Evolutionary conservation across 169 alveolate genomes (phyloP).

Genomic region (Pseudocohnilembus persalinus): DNA sequence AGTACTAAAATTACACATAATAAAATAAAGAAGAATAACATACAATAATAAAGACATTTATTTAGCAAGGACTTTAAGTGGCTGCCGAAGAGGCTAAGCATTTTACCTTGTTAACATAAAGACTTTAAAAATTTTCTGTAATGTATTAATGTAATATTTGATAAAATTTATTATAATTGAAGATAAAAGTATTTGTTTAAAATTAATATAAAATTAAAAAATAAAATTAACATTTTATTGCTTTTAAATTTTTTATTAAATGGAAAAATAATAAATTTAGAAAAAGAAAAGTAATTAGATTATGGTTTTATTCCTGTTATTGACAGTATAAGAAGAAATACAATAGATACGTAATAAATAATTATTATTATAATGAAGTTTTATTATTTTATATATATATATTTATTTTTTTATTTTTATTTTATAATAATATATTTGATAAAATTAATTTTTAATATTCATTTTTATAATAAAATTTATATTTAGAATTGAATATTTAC

Average conservation of each 20-base stretch:
- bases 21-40: not conserved
- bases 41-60: not conserved
- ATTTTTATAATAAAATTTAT: too few species aligned
- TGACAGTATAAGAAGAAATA: conserved; percentile 18
- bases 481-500: conserved; percentile 17
- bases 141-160: too few species aligned
- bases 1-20: not conserved
- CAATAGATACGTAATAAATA: conserved; percentile 15
- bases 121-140: not conserved
- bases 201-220: too few species aligned
- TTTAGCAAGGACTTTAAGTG: conserved; percentile 14
- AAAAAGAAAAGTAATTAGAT: not conserved
- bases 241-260: too few species aligned
- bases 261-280: not conserved
- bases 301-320: conserved; percentile 34
- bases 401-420: too few species aligned
- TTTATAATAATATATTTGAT: too few species aligned
- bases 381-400: too few species aligned
- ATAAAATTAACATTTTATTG: too few species aligned
- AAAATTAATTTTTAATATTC: too few species aligned
- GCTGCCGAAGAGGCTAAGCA: conserved; percentile 37
- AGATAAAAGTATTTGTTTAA: too few species aligned
- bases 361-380: too few species aligned
- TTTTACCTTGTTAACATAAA: conserved; percentile 11
- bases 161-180: too few species aligned